Conservation (phyloP, 805 yeast genomes). For the Yarrowia hollandica region DNA sequence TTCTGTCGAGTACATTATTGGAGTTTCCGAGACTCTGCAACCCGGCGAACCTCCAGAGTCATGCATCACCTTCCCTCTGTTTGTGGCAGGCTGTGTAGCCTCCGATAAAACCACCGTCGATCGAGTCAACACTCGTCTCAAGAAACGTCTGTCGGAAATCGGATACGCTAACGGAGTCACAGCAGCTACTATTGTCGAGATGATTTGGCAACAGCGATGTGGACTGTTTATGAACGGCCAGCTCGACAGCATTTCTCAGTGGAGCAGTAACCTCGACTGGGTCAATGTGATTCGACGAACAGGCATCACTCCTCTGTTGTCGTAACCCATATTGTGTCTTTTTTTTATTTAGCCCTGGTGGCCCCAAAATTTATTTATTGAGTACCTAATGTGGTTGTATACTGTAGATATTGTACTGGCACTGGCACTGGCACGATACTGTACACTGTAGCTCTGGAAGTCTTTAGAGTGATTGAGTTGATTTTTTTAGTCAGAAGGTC, state of each 20-base stretch:
- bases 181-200: constrained; percentile 22
- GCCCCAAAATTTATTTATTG: neutral
- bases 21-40: constrained; percentile 18
- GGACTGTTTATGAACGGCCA: constrained; percentile 24
- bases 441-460: too few species aligned
- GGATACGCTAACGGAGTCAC: constrained; percentile 28
- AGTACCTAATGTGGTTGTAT: too few species aligned
- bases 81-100: constrained; percentile 27
- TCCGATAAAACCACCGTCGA: constrained; percentile 8
- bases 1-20: constrained; percentile 24
- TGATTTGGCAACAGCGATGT: constrained; percentile 25
- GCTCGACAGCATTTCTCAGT: constrained; percentile 12
- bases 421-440: too few species aligned
- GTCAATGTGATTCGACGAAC: constrained; percentile 23
- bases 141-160: constrained; percentile 15
- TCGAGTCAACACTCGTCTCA: constrained; percentile 10
- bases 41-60: constrained; percentile 29
- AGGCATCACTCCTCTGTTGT: constrained; percentile 21
- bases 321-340: too few species aligned
- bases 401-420: too few species aligned
- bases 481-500: too few species aligned
- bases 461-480: too few species aligned
- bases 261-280: constrained; percentile 28
- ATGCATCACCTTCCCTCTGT: constrained; percentile 22
- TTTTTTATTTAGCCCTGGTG: too few species aligned